Conservation (phyloP, 805 yeast species). For the Nakazawaea wickerhamii region DNA sequence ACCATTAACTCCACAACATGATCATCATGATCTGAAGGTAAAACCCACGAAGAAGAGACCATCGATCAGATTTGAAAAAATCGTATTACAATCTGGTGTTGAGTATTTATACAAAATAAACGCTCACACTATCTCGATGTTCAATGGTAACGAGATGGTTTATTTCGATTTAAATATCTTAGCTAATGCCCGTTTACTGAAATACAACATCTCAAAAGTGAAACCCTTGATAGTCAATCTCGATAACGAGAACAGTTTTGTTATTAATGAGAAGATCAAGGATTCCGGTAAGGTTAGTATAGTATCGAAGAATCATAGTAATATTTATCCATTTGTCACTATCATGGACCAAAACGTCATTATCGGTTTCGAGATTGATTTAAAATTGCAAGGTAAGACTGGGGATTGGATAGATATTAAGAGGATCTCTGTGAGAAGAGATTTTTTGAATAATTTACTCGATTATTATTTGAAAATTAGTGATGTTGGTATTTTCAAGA, state of each 20-base stretch:
- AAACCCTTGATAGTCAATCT: conserved; percentile 25
- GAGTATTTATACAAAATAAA: conserved; percentile 27
- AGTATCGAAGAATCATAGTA: conserved; percentile 25
- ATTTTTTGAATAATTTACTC: conserved; percentile 41
- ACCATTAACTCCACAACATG: neutral
- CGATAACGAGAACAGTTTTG: conserved; percentile 24
- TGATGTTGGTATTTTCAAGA: neutral
- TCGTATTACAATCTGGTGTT: conserved; percentile 20
- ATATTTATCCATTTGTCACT: conserved; percentile 46
- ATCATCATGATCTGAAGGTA: too few species aligned
- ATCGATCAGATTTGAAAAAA: conserved; percentile 20
- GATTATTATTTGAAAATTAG: conserved; percentile 36
- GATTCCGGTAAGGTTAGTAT: neutral
- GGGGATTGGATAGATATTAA: conserved; percentile 17
- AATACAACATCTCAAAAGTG: conserved; percentile 17
- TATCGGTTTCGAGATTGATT: conserved; percentile 44
- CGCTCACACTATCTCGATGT: conserved; percentile 22
- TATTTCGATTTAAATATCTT: conserved; percentile 22
- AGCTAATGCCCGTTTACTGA: conserved; percentile 16
- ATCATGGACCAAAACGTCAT: conserved; percentile 42
- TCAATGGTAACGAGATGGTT: conserved; percentile 29
- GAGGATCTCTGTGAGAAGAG: conserved; percentile 31
- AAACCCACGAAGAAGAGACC: conserved; percentile 11
- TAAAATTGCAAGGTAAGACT: conserved; percentile 12
- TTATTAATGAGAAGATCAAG: neutral